Evolutionary conservation across 2,329 filamentous ascomycete genomes (phyloP), one percentile per base, ranked within the genome.

Genomic region (Diaporthe aspalathi): DNA sequence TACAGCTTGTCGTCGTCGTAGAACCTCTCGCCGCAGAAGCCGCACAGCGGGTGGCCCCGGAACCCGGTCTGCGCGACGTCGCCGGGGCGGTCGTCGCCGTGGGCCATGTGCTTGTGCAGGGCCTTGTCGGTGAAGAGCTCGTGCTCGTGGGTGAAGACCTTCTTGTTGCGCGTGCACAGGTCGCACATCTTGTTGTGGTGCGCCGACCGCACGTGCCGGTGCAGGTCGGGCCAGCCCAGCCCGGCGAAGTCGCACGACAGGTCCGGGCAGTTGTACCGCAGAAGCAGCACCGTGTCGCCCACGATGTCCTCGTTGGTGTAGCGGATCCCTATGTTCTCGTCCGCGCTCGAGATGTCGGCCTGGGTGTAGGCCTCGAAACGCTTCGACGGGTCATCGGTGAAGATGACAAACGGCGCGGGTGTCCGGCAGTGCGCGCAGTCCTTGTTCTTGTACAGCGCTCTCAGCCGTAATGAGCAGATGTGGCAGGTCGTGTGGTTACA

Each of bases 401-500:
- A 98, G 74, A 98, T 92, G 73, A 99, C 95, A 81, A 91, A 95
- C 24, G 90, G 88, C 12, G 92, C 90, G n/a, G 89, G 84, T 2
- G 92, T 92, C 78, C 96, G 88, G 80, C 96, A 99, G 81, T 98
- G 95, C n/a, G 95, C 93, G 82, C 96, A 99, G 74, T 95, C 93
- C 81, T 97, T 97, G 72, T 91, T 97, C 85, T 98, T 98, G 83
- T 98, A 99, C 54, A 99, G 84, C 1, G 95, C 96, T 76, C 96
- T 90, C 89, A 98, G 90, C 72, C 96, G 90, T 76, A 99, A 84
- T 12, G 94, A 92, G 81, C 96, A 99, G 75, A 98, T 97, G 83
- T 99, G 96, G 80, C 96, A 99, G 62, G 95, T 98, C 70, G 93
- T 89, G 83, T 99, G 96, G 81, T 98, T 98, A 83, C 96, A 99